These are phyloP conservation scores for Salvia hispanica DNA, from an alignment of 257 asterid genomes.

Conservation along the genomic window DNA sequence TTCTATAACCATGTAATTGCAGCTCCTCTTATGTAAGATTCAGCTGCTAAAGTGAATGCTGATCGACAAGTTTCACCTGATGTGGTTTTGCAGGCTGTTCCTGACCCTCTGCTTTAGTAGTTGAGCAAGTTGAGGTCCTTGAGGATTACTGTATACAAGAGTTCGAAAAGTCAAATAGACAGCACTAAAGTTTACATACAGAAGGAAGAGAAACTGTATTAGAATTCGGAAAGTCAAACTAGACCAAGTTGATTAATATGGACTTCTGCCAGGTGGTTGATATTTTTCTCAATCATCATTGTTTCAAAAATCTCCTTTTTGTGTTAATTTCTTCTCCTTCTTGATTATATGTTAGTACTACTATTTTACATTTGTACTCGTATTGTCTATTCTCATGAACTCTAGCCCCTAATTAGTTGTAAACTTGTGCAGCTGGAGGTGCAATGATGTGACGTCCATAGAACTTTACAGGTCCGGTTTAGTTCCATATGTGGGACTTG, in stretches of 20 bases:
- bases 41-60: background rate
- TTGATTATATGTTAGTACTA: background rate
- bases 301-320: background rate
- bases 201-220: slow-evolving; percentile 32
- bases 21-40: background rate
- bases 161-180: slow-evolving; percentile 46
- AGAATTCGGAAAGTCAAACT: too few relatives aligned
- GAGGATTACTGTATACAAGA: slow-evolving; percentile 57
- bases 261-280: slow-evolving; percentile 11
- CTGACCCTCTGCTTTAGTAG: slow-evolving; percentile 39
- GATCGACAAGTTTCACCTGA: too few relatives aligned
- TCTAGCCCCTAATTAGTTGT: background rate
- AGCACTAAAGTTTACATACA: slow-evolving; percentile 32
- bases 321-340: background rate
- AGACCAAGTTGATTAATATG: background rate
- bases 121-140: slow-evolving; percentile 41
- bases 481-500: slow-evolving; percentile 22
- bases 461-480: slow-evolving; percentile 10
- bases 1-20: background rate
- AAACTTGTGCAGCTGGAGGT: slow-evolving; percentile 2
- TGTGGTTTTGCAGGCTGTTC: too few relatives aligned
- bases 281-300: background rate
- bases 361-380: background rate
- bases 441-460: background rate
- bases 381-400: background rate